Evolutionary conservation across 345 rosid genomes (phyloP), one percentile per base, ranked within the genome.

Genomic region (Rhizophora apiculata): DNA sequence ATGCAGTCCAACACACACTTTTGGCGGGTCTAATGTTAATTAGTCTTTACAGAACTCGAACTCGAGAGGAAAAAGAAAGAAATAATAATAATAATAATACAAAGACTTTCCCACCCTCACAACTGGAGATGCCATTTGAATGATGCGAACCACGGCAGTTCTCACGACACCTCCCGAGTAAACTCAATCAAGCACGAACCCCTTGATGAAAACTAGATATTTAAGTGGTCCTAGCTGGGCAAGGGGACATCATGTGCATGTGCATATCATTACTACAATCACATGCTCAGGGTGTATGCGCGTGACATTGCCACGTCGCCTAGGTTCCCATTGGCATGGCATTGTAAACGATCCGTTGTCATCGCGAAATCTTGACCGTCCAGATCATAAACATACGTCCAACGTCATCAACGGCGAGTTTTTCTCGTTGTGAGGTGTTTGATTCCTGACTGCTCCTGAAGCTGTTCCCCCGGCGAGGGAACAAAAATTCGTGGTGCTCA

Each of bases 261-360:
- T n/a, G 2, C 30, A 1, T 8, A 52, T 15, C 57, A 34, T 67
- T 54, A 54, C 36, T 68, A 6, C 20, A 16, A 27, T 46, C 72
- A 68, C 72, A 59, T 68, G 72, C 13, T 43, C 49, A 13, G 3
- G 49, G 46, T n/a, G 60, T 9, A 18, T 52, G 43, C 10, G 43
- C 10, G 60, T n/a, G 60, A 52, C 69, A 21, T 52, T 60, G 49
- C 3, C 49, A 11, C 49, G 49, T 11, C 49, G 3, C 49, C 49
- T 13, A 0, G 49, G 19, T 3, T 11, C 49, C 48, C 48, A 0
- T 43, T 13, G 48, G 18, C 36, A 51, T 3, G 60, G 22, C 8
- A 34, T 22, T 29, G 29, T 0, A 26, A 11, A 49, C 19, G 54
- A 39, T 37, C 20, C 37, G 63, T 56, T 30, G 36, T 37, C 63